phyloP scores from a whole-genome alignment of 257 asterid species.

The Jaltomata sinuosa region DNA sequence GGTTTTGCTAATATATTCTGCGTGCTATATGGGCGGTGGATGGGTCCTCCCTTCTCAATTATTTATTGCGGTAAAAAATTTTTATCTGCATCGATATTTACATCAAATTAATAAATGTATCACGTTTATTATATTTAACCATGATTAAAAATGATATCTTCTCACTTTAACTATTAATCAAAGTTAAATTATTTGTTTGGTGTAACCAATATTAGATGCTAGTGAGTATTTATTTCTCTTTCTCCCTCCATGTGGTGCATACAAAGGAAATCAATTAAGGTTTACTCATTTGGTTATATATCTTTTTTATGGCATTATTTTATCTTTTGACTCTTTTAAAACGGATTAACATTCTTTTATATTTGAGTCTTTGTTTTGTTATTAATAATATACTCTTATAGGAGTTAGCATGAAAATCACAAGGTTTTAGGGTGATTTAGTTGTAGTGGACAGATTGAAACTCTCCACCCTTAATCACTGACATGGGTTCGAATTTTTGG shows the following conservation, averaged over 20 bases:
- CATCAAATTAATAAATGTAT: too few relatives aligned
- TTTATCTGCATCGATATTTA: not conserved
- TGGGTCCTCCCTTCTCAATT: slow-evolving; percentile 1
- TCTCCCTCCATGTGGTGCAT: not conserved
- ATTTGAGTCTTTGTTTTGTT: not conserved
- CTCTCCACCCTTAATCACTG: accelerated
- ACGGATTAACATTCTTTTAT: not conserved
- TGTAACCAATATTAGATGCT: not conserved
- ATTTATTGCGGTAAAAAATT: not conserved
- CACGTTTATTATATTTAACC: not conserved
- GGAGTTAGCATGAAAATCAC: not conserved
- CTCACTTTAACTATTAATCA: too few relatives aligned
- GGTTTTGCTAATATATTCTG: slow-evolving; percentile 6
- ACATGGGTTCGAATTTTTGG: not conserved
- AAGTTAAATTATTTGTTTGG: not conserved
- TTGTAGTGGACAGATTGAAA: not conserved
- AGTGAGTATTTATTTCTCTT: not conserved
- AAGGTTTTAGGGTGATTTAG: not conserved
- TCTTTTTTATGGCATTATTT: not conserved
- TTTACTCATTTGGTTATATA: not conserved
- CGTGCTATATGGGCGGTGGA: slow-evolving; percentile 20
- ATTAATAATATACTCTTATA: not conserved
- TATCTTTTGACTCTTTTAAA: not conserved
- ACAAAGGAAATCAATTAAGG: not conserved
- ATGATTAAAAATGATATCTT: too few relatives aligned